Conservation (phyloP, 2,329 filamentous ascomycete genomes). For the Cordyceps fumosorosea region DNA sequence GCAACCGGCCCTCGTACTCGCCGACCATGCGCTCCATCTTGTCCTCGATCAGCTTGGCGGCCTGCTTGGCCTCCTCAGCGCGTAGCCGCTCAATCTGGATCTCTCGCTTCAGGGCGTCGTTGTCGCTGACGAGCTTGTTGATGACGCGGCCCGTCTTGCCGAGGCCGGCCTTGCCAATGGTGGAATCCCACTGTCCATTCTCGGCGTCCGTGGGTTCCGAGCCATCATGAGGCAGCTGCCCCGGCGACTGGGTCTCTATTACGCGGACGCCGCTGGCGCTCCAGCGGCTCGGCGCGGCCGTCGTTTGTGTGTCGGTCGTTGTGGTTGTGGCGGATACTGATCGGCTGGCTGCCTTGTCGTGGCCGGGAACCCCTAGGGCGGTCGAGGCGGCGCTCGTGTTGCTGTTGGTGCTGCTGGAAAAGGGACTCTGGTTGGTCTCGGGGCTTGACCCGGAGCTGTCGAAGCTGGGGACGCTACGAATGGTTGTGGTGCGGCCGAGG, state of each 20-base stretch:
- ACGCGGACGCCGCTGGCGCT: conserved; percentile 25
- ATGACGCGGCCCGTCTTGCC: conserved; percentile 75
- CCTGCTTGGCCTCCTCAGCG: conserved; percentile 65
- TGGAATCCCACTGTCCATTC: conserved; percentile 52
- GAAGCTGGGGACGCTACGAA: conserved; percentile 51
- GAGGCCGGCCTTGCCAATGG: conserved; percentile 61
- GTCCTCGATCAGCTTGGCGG: conserved; percentile 60
- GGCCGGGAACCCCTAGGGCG: conserved; percentile 28
- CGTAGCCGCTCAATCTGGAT: conserved; percentile 58
- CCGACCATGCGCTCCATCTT: conserved; percentile 62
- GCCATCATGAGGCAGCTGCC: conserved; percentile 21
- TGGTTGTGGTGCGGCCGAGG: conserved; percentile 36
- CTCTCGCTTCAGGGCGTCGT: conserved; percentile 70
- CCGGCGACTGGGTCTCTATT: conserved; percentile 19
- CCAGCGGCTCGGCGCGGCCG: conserved; percentile 24
- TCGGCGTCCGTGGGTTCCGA: conserved; percentile 29
- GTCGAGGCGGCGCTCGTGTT: conserved; percentile 42
- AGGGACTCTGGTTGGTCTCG: conserved; percentile 42
- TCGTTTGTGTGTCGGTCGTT: conserved; percentile 32
- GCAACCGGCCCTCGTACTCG: conserved; percentile 62
- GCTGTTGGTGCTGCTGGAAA: conserved; percentile 52
- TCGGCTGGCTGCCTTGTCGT: conserved; percentile 19
- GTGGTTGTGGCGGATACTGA: conserved; percentile 22
- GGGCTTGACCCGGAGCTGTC: conserved; percentile 43
- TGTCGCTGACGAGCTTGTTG: conserved; percentile 74